Conservation (phyloP, 257 asterid genomes). For the Leonotis leonurus region DNA sequence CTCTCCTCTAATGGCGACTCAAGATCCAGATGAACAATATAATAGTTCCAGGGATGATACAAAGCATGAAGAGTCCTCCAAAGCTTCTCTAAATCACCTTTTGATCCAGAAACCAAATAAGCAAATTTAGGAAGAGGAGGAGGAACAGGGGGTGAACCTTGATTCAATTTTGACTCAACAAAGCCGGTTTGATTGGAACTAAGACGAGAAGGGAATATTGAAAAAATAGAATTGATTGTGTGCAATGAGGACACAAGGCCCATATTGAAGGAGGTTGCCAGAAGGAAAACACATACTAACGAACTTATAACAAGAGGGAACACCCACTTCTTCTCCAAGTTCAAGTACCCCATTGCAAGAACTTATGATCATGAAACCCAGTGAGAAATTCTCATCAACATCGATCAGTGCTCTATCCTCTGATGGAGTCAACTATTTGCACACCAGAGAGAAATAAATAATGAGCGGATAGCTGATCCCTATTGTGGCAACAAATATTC, state of each 20-base stretch:
- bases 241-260: slow-evolving; percentile 52
- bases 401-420: not conserved
- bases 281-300: slow-evolving; percentile 44
- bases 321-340: slow-evolving; percentile 68
- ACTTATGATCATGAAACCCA: slow-evolving; percentile 30
- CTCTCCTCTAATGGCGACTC: slow-evolving; percentile 82
- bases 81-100: slow-evolving; percentile 74
- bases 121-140: slow-evolving; percentile 74
- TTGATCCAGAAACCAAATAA: slow-evolving; percentile 77
- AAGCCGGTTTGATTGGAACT: slow-evolving; percentile 28
- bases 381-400: slow-evolving; percentile 18
- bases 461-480: slow-evolving; percentile 14
- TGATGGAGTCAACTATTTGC: slow-evolving; percentile 21
- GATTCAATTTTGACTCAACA: slow-evolving; percentile 37
- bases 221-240: slow-evolving; percentile 48
- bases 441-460: not conserved
- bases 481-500: slow-evolving; percentile 22
- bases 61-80: slow-evolving; percentile 80
- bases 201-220: slow-evolving; percentile 43
- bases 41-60: slow-evolving; percentile 88
- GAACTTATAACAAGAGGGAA: slow-evolving; percentile 66
- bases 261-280: slow-evolving; percentile 67
- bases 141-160: slow-evolving; percentile 45
- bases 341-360: slow-evolving; percentile 53
- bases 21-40: slow-evolving; percentile 79